Percentiles rank a stretch among this genome's conserved stretches.
Evolutionary conservation across 2,329 filamentous ascomycete species (phyloP).

Genomic region (Periconia macrospinosa): DNA sequence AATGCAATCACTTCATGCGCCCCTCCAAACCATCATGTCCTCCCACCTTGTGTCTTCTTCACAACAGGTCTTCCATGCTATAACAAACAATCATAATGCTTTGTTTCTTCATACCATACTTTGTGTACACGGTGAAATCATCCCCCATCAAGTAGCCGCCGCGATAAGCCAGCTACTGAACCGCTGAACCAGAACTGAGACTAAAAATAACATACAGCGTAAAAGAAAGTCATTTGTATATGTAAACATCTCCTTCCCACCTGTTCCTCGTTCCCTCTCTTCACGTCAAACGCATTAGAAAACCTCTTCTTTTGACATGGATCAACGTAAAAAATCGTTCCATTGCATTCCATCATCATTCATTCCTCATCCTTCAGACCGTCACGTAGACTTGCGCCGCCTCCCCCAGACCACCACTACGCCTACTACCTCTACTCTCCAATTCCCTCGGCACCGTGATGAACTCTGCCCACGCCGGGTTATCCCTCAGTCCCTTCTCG

Average conservation of each 20-base stretch:
- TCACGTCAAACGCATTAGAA: background rate
- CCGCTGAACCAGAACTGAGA: background rate
- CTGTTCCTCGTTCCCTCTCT: background rate
- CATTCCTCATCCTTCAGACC: conserved; percentile 11
- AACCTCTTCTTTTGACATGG: background rate
- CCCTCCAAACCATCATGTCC: background rate
- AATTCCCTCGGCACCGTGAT: conserved; percentile 39
- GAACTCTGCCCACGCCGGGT: conserved; percentile 32
- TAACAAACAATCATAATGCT: background rate
- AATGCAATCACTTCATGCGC: background rate
- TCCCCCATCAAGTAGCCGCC: background rate
- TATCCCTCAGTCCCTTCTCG: conserved; percentile 14
- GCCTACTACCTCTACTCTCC: conserved; percentile 23
- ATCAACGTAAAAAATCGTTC: background rate
- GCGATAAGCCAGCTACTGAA: background rate
- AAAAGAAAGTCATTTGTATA: background rate
- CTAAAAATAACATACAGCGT: background rate
- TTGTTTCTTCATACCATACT: background rate
- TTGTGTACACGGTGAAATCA: background rate
- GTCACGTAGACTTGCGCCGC: conserved; percentile 13
- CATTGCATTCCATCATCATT: background rate
- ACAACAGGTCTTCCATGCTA: background rate
- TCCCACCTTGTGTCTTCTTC: too few relatives aligned
- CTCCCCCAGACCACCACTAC: conserved; percentile 11
- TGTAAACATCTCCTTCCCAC: background rate